Base-by-base conservation (phyloP, 192 early-diverging fungal genomes). In the Kickxella alabastrina region DNA sequence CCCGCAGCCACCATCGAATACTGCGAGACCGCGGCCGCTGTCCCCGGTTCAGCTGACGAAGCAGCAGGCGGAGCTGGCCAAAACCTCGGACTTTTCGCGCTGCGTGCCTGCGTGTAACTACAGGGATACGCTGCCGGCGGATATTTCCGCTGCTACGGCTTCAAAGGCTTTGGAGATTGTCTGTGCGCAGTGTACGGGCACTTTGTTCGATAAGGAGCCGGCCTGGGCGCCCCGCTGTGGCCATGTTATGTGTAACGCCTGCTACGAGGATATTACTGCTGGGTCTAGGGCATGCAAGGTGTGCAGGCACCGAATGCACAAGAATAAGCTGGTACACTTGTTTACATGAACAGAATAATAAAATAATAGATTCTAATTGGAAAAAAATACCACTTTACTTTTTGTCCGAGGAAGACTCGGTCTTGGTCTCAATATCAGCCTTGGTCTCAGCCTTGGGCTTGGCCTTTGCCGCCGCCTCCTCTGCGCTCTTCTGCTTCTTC, bases 391-490 rank as follows among this genome's bases (percentile, higher is more conserved):
- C 23, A 17, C 25, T 41, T 22, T 52, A 13, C 65, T 23, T 50
- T 49, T 34, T 34, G n/a, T 40, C 19, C 47, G 13, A 6, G 41
- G 27, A 19, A 45, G 54, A 24, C 44, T 58, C 29, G 53, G n/a
- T n/a, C n/a, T n/a, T n/a, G n/a, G n/a, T n/a, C n/a, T n/a, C n/a
- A n/a, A n/a, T n/a, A 52, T 53, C 59, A 10, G 61, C 54, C 53
- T 55, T 71, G 23, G 62, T 55, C 51, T 65, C 56, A 12, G 65
- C 4, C 13, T 38, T 32, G 7, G 49, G 54, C 4, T 45, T 45
- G n/a, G n/a, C 31, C 12, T 32, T 32, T 32, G 73, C 72, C 46
- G 80, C 80, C 49, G 85, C 79, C 19, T 72, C 76, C 42, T 86
- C 80, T 59, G 83, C 80, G 29, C 70, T 79, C 31, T 81, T 79